Conservation (phyloP, 257 asterid species). For the Solanum stenotomum region DNA sequence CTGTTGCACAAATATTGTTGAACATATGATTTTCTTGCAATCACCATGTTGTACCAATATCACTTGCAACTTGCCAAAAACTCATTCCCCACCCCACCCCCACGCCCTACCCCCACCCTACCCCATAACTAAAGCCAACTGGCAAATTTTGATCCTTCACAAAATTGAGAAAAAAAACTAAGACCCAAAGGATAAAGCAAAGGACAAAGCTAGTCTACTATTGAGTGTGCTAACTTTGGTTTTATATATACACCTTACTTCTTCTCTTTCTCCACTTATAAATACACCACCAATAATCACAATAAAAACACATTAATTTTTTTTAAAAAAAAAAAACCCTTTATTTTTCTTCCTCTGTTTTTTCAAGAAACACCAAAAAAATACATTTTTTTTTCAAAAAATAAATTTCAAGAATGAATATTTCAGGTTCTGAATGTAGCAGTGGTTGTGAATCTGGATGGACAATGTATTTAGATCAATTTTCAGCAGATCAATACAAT, state of each 20-base stretch:
- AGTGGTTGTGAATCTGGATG: conserved; percentile 94
- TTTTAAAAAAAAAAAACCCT: not conserved
- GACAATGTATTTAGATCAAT: conserved; percentile 77
- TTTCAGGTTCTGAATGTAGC: conserved; percentile 57
- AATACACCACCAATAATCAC: conserved; percentile 13
- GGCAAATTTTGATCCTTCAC: conserved; percentile 63
- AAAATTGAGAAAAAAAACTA: conserved; percentile 30
- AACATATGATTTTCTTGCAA: not conserved
- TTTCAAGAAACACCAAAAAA: not conserved
- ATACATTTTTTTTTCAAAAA: no score
- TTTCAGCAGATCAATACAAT: conserved; percentile 27
- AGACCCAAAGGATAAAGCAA: conserved; percentile 36
- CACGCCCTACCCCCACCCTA: conserved; percentile 1
- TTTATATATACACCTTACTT: conserved; percentile 5
- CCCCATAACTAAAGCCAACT: conserved; percentile 35
- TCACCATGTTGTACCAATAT: conserved; percentile 25
- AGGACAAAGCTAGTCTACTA: conserved; percentile 56
- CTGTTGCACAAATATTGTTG: conserved; percentile 9
- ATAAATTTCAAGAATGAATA: conserved; percentile 30
- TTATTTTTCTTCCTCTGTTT: not conserved
- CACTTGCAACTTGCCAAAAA: conserved; percentile 20
- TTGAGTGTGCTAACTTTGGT: conserved; percentile 39
- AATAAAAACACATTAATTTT: not conserved
- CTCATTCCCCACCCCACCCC: not conserved
- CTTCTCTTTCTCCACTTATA: conserved; percentile 23